phyloP scores from a whole-genome alignment of 257 asterid genomes.

The Nicotiana paniculata region DNA sequence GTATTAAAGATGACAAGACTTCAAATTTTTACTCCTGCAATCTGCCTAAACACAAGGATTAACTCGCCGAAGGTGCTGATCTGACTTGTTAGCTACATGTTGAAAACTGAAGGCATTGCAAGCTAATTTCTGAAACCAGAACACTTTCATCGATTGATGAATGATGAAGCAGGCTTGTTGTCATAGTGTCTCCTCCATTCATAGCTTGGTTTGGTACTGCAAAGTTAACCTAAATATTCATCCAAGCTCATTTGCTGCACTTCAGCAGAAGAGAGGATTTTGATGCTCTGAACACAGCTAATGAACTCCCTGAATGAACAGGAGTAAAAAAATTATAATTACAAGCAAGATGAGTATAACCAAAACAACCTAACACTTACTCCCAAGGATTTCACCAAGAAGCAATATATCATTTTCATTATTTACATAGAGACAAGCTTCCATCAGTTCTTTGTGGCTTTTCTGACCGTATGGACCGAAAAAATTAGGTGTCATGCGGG shows the following conservation, averaged over 20 bases:
- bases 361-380: conserved; percentile 40
- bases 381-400: conserved; percentile 43
- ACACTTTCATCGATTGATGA: conserved; percentile 43
- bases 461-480: conserved; percentile 36
- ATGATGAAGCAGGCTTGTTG: conserved; percentile 65
- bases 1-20: too few relatives aligned
- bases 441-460: conserved; percentile 96
- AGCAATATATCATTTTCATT: conserved; percentile 68
- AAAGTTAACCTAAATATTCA: conserved; percentile 60
- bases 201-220: conserved; percentile 67
- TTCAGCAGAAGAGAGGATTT: conserved; percentile 78
- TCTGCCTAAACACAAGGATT: too few relatives aligned
- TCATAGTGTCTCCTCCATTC: conserved; percentile 72
- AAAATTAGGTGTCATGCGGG: too few relatives aligned
- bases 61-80: background rate
- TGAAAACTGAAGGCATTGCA: background rate
- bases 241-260: conserved; percentile 94
- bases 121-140: background rate
- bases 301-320: conserved; percentile 64
- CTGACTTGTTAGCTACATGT: background rate
- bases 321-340: background rate
- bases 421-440: conserved; percentile 77
- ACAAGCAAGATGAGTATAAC: too few relatives aligned
- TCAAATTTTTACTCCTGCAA: too few relatives aligned
- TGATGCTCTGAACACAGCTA: conserved; percentile 88